Evolutionary conservation across 2,329 filamentous ascomycete genomes (phyloP).

Genomic region (Teratosphaeria gauchensis): DNA sequence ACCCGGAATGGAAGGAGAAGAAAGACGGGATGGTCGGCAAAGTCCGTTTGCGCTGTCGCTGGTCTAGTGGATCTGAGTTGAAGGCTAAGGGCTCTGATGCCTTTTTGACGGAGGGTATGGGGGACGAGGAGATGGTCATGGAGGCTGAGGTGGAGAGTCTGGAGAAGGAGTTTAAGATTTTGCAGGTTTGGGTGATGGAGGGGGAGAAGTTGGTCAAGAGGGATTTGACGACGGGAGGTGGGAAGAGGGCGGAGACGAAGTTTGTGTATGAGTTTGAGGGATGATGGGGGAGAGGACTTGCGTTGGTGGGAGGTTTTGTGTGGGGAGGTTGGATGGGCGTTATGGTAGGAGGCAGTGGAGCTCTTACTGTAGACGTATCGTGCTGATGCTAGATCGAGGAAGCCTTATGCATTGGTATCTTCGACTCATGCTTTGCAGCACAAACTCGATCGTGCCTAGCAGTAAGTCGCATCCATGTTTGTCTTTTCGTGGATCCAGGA

Average conservation of each 20-base stretch:
- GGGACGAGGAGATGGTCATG: constrained; percentile 6
- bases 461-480: no score
- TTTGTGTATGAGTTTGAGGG: constrained; percentile 12
- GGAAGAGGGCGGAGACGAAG: constrained; percentile 10
- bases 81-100: background rate
- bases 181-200: constrained; percentile 13
- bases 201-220: constrained; percentile 11
- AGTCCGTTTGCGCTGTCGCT: constrained; percentile 1
- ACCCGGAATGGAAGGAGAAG: constrained; percentile 3
- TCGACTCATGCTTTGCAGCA: no score
- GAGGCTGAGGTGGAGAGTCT: constrained; percentile 9
- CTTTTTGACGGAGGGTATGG: constrained; percentile 11
- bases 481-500: no score
- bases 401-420: no score
- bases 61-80: background rate
- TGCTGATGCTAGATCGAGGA: no score
- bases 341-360: no score
- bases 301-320: background rate
- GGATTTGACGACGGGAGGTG: constrained; percentile 7
- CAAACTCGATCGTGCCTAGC: no score
- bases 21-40: constrained; percentile 2
- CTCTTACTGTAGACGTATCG: no score
- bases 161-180: constrained; percentile 3
- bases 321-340: no score
- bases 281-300: background rate